phyloP scores from a whole-genome alignment of 169 alveolate genomes.

The Cyclospora cayetanensis region DNA sequence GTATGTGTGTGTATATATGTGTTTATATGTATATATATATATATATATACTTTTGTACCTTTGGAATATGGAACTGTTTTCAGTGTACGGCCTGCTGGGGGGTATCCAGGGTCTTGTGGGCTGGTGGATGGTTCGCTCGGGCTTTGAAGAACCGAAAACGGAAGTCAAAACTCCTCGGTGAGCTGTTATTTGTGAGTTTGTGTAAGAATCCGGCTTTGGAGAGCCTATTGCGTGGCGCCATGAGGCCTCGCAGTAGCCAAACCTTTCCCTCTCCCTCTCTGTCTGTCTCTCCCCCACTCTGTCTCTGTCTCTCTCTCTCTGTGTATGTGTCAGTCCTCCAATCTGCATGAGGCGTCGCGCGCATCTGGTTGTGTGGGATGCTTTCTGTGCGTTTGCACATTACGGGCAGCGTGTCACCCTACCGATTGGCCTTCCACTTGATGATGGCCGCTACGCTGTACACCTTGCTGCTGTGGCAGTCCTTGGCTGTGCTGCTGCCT shows the following conservation, averaged over 20 bases:
- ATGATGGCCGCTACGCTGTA: constrained; percentile 66
- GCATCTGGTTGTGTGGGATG: neutral
- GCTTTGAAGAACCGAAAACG: constrained; percentile 66
- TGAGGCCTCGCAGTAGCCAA: neutral
- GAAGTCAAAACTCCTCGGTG: constrained; percentile 42
- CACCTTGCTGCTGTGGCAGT: constrained; percentile 64
- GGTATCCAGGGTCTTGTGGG: constrained; percentile 71
- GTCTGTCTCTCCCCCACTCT: neutral
- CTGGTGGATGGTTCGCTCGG: constrained; percentile 77
- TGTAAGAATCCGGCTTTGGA: neutral
- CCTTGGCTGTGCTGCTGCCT: constrained; percentile 28
- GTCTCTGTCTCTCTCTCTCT: neutral
- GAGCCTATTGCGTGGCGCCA: neutral
- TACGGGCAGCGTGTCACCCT: constrained; percentile 69
- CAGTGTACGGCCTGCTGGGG: constrained; percentile 41
- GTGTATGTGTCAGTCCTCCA: too few relatives aligned
- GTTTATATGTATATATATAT: too few relatives aligned
- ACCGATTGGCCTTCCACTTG: constrained; percentile 71
- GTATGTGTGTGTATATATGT: too few relatives aligned
- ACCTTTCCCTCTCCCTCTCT: neutral
- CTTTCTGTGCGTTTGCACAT: neutral
- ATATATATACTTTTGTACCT: too few relatives aligned
- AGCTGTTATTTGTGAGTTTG: neutral
- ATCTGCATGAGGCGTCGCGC: neutral
- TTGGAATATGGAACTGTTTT: too few relatives aligned